Base-by-base conservation (phyloP, 2,329 filamentous ascomycete species). In the Hypoxylon sp. region DNA sequence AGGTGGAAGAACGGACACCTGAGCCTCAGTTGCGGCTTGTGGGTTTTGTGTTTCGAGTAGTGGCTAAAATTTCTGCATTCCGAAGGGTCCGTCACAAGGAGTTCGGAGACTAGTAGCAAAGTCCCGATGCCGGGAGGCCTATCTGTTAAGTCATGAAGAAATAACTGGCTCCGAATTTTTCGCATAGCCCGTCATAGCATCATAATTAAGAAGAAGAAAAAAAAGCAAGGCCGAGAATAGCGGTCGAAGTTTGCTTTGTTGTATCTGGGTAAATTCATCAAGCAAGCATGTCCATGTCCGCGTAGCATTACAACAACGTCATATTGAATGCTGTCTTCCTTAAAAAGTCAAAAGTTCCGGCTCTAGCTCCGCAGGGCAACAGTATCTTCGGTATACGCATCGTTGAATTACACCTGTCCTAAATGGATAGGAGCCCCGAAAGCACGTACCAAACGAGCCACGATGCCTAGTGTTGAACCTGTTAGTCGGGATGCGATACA, bases 21-120 rank as follows among this genome's bases (percentile, higher is more conserved):
- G 48, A 70, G 60, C 64, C 67, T 65, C 57, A 69, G 66, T 51
- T 63, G 57, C 36, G 55, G 66, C 55, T 65, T 65, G 62, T 30
- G 53, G 38, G 36, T 48, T 65, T 65, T 28, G 38, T 55, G 2
- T 67, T 63, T 62, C 53, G 32, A 64, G 34, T 59, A 61, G 56
- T 69, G 60, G 60, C 56, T 67, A 58, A 67, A 50, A 51, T n/a
- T 21, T 21, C 45, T 52, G 32, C 19, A 36, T 60, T 46, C 60
- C 50, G 50, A 57, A 7, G 34, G 34, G 19, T 51, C 59, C 48
- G 34, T 63, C 48, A 32, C 38, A 53, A 53, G 17, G 45, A 49
- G 28, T 46, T 48, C 52, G 58, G 52, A 50, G 43, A 57, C n/a
- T 49, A 57, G n/a, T 17, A 34, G 13, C 38, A 56, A 58, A 28